Percentiles rank a stretch among this genome's conserved stretches.
Evolutionary conservation across 805 yeast species (phyloP).

Genomic region (Schwanniomyces polymorphus): DNA sequence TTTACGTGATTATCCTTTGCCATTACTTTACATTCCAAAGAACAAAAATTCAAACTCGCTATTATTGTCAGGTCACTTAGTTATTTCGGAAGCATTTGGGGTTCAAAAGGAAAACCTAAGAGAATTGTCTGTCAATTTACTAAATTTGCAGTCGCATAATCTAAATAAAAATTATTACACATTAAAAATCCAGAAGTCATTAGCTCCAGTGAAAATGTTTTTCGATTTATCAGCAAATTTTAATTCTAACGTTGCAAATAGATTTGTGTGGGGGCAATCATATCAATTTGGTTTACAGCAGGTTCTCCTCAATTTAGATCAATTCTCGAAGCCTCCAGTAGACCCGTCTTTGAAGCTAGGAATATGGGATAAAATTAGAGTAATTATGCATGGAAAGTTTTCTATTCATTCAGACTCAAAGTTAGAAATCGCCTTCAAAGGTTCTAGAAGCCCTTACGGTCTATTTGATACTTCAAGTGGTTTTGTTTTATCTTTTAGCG

Average conservation of each 20-base stretch:
- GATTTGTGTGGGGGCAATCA: constrained; percentile 82
- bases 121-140: constrained; percentile 54
- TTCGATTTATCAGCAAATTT: constrained; percentile 59
- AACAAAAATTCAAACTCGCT: constrained; percentile 23
- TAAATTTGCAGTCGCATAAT: background rate
- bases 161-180: constrained; percentile 40
- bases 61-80: constrained; percentile 58
- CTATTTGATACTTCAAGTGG: constrained; percentile 72
- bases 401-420: constrained; percentile 50
- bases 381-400: constrained; percentile 72
- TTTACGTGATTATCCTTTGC: constrained; percentile 83
- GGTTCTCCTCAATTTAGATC: constrained; percentile 72
- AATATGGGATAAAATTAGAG: constrained; percentile 87
- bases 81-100: constrained; percentile 66
- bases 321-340: constrained; percentile 84
- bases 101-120: constrained; percentile 54
- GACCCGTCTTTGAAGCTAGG: constrained; percentile 87
- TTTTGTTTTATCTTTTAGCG: constrained; percentile 69
- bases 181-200: constrained; percentile 68
- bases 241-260: constrained; percentile 55
- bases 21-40: constrained; percentile 71
- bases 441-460: constrained; percentile 77
- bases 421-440: constrained; percentile 64
- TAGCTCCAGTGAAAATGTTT: constrained; percentile 72
- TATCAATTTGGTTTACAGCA: constrained; percentile 84